phyloP scores from a whole-genome alignment of 1,284 basidiomycete species.

The Malassezia brasiliensis region DNA sequence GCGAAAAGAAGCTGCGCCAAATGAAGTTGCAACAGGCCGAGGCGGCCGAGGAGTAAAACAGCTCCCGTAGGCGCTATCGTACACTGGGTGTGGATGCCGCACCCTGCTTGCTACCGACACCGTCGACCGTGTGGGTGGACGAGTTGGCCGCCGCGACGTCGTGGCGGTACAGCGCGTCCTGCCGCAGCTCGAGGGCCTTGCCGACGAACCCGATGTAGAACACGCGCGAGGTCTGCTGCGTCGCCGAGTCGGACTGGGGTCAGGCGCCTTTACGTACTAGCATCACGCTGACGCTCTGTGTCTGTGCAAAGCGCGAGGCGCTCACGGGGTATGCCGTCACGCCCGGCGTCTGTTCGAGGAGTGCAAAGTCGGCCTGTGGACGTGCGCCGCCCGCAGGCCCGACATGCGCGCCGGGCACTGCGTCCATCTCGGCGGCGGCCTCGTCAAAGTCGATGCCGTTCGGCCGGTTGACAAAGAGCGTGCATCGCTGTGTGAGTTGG shows the following conservation, averaged over 20 bases:
- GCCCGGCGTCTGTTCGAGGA: slow-evolving; percentile 27
- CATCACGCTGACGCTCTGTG: slow-evolving; percentile 39
- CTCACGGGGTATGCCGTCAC: slow-evolving; percentile 42
- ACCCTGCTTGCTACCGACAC: slow-evolving; percentile 24
- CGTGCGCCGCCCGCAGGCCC: slow-evolving; percentile 31
- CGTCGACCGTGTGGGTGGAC: slow-evolving; percentile 32
- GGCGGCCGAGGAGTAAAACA: slow-evolving; percentile 7
- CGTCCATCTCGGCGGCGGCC: slow-evolving; percentile 11
- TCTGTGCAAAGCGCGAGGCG: slow-evolving; percentile 36
- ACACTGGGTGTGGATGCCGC: slow-evolving; percentile 17
- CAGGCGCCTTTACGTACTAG: slow-evolving; percentile 19
- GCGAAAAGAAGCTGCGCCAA: slow-evolving; percentile 14
- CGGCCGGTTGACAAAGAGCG: slow-evolving; percentile 40
- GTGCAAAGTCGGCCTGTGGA: slow-evolving; percentile 43
- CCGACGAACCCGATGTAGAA: slow-evolving; percentile 45
- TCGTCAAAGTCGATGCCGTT: slow-evolving; percentile 45
- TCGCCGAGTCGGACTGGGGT: slow-evolving; percentile 25
- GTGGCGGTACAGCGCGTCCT: slow-evolving; percentile 24
- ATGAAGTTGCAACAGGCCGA: slow-evolving; percentile 1
- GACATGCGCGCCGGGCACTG: slow-evolving; percentile 19
- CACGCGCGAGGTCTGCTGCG: slow-evolving; percentile 26
- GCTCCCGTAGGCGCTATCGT: not conserved
- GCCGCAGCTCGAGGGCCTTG: slow-evolving; percentile 29
- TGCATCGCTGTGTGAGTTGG: slow-evolving; percentile 20
- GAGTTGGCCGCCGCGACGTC: slow-evolving; percentile 37